phyloP scores from a whole-genome alignment of 2,329 filamentous ascomycete species.

The Alternaria atra region DNA sequence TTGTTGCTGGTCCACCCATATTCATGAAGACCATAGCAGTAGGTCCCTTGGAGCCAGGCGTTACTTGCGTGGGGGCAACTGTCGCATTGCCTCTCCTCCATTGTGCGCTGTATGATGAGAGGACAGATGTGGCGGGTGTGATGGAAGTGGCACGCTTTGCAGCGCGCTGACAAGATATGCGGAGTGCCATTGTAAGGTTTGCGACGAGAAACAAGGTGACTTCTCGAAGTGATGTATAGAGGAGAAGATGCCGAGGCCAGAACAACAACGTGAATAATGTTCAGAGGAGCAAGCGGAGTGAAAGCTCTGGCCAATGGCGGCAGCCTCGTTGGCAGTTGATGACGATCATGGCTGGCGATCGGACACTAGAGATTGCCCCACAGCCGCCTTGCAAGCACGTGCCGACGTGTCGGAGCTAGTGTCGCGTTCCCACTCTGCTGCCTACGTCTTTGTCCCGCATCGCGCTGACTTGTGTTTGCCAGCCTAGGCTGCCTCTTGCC shows the following conservation, averaged over 20 bases:
- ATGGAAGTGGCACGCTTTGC: slow-evolving; percentile 44
- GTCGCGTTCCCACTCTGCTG: slow-evolving; percentile 36
- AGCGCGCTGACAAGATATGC: slow-evolving; percentile 44
- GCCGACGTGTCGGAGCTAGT: slow-evolving; percentile 30
- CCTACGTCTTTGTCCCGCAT: slow-evolving; percentile 23
- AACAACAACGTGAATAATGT: slow-evolving; percentile 34
- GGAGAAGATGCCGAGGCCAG: slow-evolving; percentile 27
- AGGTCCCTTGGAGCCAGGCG: slow-evolving; percentile 75
- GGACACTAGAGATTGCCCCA: slow-evolving; percentile 15
- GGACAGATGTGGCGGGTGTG: slow-evolving; percentile 37
- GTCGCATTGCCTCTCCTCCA: slow-evolving; percentile 50
- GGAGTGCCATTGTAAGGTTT: slow-evolving; percentile 51
- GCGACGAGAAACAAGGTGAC: slow-evolving; percentile 28
- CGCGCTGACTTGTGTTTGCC: neutral
- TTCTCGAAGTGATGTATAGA: neutral
- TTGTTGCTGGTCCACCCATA: slow-evolving; percentile 94
- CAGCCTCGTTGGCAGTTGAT: slow-evolving; percentile 25
- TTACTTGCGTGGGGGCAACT: slow-evolving; percentile 79
- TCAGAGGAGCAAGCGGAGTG: slow-evolving; percentile 22
- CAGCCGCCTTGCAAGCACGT: slow-evolving; percentile 21
- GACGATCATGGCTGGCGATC: slow-evolving; percentile 39
- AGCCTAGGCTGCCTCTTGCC: neutral
- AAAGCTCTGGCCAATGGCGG: slow-evolving; percentile 39
- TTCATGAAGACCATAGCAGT: slow-evolving; percentile 99
- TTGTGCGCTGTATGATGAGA: slow-evolving; percentile 45